Evolutionary conservation across 2,329 filamentous ascomycete genomes (phyloP).

Genomic region (Penicillium corylophilum): DNA sequence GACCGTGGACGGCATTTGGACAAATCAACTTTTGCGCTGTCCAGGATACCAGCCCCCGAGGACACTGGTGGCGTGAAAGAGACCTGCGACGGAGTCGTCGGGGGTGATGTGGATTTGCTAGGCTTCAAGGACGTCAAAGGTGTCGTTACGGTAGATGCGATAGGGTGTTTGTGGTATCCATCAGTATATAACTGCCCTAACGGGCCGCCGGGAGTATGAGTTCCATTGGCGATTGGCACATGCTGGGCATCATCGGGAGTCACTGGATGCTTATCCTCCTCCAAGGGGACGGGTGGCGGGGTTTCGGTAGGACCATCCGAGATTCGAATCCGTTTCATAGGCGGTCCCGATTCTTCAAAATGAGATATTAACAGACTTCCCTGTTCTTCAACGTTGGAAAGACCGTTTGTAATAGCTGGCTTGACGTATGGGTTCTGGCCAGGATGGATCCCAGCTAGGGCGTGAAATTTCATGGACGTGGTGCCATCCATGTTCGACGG

Average conservation of each 20-base stretch:
- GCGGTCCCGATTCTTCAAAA: constrained; percentile 13
- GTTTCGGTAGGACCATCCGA: constrained; percentile 8
- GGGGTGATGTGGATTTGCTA: constrained; percentile 29
- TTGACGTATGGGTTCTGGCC: constrained; percentile 16
- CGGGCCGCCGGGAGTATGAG: background rate
- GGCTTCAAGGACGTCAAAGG: constrained; percentile 23
- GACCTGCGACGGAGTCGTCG: constrained; percentile 17
- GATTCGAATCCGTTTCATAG: constrained; percentile 20
- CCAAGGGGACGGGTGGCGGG: constrained; percentile 2
- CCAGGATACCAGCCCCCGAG: constrained; percentile 20
- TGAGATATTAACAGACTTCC: constrained; percentile 1
- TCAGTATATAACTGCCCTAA: constrained; percentile 14
- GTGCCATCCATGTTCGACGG: constrained; percentile 26
- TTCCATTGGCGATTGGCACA: constrained; percentile 1
- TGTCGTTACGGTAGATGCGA: constrained; percentile 27
- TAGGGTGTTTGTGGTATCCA: constrained; percentile 24
- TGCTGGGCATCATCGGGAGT: background rate
- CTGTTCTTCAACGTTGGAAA: background rate
- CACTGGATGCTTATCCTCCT: background rate
- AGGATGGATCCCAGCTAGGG: constrained; percentile 8
- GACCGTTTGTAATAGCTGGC: constrained; percentile 7
- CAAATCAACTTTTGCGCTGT: constrained; percentile 30
- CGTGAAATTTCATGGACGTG: constrained; percentile 19
- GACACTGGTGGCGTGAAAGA: constrained; percentile 14
- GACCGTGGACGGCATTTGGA: constrained; percentile 68